A percentile compares a stretch with the other conserved stretches of the same genome.
These are phyloP conservation scores for Incumbomyces lentus DNA, from an alignment of 2,329 filamentous ascomycete species.

Conservation along the genomic window DNA sequence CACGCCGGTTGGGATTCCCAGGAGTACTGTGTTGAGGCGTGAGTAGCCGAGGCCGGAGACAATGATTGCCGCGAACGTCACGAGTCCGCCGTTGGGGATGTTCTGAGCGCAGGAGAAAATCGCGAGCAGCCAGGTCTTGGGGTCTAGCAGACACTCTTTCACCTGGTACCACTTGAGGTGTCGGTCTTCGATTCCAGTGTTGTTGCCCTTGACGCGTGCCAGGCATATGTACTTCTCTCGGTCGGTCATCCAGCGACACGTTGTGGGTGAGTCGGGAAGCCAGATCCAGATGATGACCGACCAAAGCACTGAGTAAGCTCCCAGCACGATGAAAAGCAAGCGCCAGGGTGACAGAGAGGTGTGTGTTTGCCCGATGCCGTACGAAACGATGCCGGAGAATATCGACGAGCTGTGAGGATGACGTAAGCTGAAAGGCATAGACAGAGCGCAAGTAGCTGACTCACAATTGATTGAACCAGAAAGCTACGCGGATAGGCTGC, in stretches of 20 bases:
- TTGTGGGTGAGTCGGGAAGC: constrained; percentile 43
- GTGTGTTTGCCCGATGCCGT: constrained; percentile 45
- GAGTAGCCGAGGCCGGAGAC: constrained; percentile 22
- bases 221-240: constrained; percentile 42
- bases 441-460: background rate
- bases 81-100: constrained; percentile 24
- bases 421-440: no score
- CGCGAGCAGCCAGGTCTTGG: constrained; percentile 23
- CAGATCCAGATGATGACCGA: constrained; percentile 38
- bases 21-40: constrained; percentile 18
- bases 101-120: constrained; percentile 18
- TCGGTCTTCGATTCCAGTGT: constrained; percentile 17
- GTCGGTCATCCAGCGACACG: constrained; percentile 47
- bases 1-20: constrained; percentile 24
- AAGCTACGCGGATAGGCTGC: constrained; percentile 9
- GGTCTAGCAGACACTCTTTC: constrained; percentile 26
- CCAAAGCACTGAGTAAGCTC: constrained; percentile 42
- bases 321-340: constrained; percentile 50
- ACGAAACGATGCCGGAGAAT: constrained; percentile 31
- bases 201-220: constrained; percentile 26
- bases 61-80: constrained; percentile 24
- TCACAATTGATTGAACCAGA: constrained; percentile 7
- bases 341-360: constrained; percentile 40
- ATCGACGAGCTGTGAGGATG: no score
- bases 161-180: constrained; percentile 20